phyloP scores from a whole-genome alignment of 805 yeast genomes.

The Starmerella apis region DNA sequence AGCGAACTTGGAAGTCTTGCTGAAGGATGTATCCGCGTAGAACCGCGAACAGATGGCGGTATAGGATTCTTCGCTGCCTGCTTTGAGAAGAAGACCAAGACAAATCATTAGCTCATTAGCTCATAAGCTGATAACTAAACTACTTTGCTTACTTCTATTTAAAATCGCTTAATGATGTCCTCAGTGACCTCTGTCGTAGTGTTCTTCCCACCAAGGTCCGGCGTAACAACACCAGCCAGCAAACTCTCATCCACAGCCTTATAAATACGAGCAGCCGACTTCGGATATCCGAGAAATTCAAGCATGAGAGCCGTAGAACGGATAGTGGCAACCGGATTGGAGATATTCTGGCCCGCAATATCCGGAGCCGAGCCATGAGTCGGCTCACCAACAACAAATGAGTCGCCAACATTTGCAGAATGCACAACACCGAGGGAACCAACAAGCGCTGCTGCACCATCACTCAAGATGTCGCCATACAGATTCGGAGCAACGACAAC shows the following conservation, averaged over 20 bases:
- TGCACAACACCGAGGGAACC: constrained; percentile 98
- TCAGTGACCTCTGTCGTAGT: constrained; percentile 78
- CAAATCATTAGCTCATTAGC: not conserved
- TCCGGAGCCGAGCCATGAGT: constrained; percentile 99
- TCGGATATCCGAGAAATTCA: constrained; percentile 86
- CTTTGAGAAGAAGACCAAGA: constrained; percentile 43
- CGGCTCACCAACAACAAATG: constrained; percentile 96
- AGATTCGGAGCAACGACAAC: constrained; percentile 98
- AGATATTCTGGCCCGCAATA: constrained; percentile 84
- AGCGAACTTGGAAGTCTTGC: constrained; percentile 49
- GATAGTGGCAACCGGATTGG: constrained; percentile 92
- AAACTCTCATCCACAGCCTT: constrained; percentile 90
- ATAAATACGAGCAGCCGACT: constrained; percentile 85
- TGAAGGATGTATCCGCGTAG: constrained; percentile 69
- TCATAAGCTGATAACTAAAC: not conserved
- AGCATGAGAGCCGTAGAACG: constrained; percentile 95
- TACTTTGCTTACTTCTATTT: not conserved
- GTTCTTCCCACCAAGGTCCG: constrained; percentile 88
- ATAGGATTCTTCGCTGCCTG: constrained; percentile 96
- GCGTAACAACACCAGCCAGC: constrained; percentile 70
- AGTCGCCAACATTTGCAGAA: constrained; percentile 93
- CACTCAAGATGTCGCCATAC: constrained; percentile 93
- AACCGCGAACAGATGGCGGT: constrained; percentile 91
- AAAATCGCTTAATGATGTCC: constrained; percentile 56
- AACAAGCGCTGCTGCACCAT: constrained; percentile 96